These are phyloP conservation scores for Apiospora marii DNA, from an alignment of 2,329 filamentous ascomycete genomes.

Conservation along the genomic window DNA sequence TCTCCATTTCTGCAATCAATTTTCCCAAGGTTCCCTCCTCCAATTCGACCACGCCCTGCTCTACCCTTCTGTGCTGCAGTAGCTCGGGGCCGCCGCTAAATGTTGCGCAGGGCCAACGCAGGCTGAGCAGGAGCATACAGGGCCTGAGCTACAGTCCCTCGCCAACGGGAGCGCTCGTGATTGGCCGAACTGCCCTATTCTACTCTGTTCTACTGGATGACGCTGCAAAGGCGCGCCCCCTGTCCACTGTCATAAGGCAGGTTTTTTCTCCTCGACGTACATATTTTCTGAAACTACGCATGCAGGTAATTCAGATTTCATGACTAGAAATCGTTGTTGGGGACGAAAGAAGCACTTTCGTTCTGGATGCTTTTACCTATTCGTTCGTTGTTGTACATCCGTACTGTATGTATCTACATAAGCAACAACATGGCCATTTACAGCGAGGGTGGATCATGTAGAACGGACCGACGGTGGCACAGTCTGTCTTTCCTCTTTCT, in stretches of 20 bases:
- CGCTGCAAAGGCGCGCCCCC: background rate
- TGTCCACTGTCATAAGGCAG: background rate
- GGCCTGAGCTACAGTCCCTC: constrained; percentile 15
- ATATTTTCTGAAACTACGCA: constrained; percentile 4
- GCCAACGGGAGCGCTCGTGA: background rate
- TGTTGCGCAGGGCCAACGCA: constrained; percentile 1
- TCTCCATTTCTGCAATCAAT: constrained; percentile 18
- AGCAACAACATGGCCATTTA: background rate
- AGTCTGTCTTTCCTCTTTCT: background rate
- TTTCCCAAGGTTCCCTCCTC: constrained; percentile 9
- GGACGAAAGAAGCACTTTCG: background rate
- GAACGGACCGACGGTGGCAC: background rate
- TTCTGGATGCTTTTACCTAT: background rate
- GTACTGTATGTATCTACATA: background rate
- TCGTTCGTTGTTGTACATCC: background rate
- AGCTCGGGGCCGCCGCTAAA: background rate
- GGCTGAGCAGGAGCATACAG: constrained; percentile 9
- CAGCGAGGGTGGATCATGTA: background rate
- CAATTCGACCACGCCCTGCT: constrained; percentile 2
- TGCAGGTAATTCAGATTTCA: background rate
- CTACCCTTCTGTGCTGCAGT: constrained; percentile 18
- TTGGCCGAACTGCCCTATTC: background rate
- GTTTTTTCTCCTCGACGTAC: background rate
- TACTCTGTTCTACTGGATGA: background rate
- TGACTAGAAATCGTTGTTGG: background rate